Evolutionary conservation across 2,329 filamentous ascomycete genomes (phyloP), one percentile per base, ranked within the genome.

Genomic region (Arthroderma sp.): DNA sequence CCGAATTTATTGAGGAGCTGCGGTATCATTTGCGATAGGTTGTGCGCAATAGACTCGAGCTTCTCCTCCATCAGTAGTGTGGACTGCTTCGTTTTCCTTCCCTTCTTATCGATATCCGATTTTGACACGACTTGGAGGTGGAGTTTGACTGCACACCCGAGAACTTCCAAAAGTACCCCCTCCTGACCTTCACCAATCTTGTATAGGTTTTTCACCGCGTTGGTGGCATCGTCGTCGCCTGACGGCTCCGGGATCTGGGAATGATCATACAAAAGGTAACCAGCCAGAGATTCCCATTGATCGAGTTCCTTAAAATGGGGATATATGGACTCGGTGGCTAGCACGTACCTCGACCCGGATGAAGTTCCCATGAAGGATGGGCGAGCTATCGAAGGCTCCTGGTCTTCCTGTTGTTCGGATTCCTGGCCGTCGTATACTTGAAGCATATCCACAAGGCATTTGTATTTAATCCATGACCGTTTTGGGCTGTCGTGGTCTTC

Each of bases 231-330:
- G 29, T 75, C 74, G 6, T 68, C 69, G 40, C 74, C 73, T 2
- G 72, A 65, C 27, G 59, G 56, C 57, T 74, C 62, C 52, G 71
- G 63, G 53, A 79, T 68, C 61, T 77, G 59, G 0, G 87, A 91
- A 61, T 96, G 88, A 56, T 98, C 91, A 59, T 85, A 94, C 1
- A 98, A 71, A 5, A 98, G 74, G 61, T 95, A 98, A 10, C 87
- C 87, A 28, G 87, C 83, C 46, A 98, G 65, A 4, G 83, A 74
- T 57, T 94, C 85, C 91, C 91, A 98, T 46, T 87, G 80, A 52
- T 79, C 77, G 29, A 95, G 74, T 54, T 91, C 85, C 0, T 78
- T 71, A 48, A 95, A 76, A 53, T 83, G 81, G 50, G 91, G 84
- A 55, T 85, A 94, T 4, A 96, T 72, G 0, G 81, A 83, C 60